Evolutionary conservation across 139 green algal genomes (phyloP).

Genomic region (Trebouxia sp.): DNA sequence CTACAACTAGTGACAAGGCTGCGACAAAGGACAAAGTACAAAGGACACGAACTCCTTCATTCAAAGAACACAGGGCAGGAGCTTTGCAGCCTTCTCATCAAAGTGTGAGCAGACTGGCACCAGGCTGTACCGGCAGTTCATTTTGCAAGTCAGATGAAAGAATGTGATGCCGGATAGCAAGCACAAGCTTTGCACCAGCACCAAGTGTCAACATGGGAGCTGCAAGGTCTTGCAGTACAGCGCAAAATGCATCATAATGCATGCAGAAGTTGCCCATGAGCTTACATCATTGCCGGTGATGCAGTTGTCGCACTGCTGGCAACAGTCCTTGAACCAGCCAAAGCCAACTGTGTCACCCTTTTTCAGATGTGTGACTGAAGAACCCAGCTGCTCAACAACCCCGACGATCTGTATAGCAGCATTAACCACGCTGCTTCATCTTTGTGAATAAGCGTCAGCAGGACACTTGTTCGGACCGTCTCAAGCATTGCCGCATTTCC

Average conservation of each 20-base stretch:
- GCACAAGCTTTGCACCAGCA: not conserved
- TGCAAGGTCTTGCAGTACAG: not conserved
- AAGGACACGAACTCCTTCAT: too few relatives aligned
- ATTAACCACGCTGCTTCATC: not conserved
- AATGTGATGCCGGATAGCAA: too few relatives aligned
- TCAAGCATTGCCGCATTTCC: not conserved
- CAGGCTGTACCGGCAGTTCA: too few relatives aligned
- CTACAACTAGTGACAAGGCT: too few relatives aligned
- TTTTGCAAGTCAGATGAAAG: too few relatives aligned
- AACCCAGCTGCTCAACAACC: conserved; percentile 9
- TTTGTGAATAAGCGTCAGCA: not conserved
- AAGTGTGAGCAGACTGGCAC: too few relatives aligned
- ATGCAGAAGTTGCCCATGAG: not conserved
- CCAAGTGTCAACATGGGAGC: not conserved
- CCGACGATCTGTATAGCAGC: conserved; percentile 13
- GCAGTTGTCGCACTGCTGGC: conserved; percentile 55
- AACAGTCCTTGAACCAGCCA: conserved; percentile 58
- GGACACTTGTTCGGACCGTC: not conserved
- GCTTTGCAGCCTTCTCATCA: too few relatives aligned
- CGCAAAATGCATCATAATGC: not conserved
- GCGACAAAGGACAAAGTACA: too few relatives aligned
- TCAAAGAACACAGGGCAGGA: too few relatives aligned
- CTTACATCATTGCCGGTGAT: conserved; percentile 58
- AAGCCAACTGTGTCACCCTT: conserved; percentile 43
- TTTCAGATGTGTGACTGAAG: conserved; percentile 18